phyloP scores from a whole-genome alignment of 192 early-diverging fungal species.

The Obelidium mucronatum region DNA sequence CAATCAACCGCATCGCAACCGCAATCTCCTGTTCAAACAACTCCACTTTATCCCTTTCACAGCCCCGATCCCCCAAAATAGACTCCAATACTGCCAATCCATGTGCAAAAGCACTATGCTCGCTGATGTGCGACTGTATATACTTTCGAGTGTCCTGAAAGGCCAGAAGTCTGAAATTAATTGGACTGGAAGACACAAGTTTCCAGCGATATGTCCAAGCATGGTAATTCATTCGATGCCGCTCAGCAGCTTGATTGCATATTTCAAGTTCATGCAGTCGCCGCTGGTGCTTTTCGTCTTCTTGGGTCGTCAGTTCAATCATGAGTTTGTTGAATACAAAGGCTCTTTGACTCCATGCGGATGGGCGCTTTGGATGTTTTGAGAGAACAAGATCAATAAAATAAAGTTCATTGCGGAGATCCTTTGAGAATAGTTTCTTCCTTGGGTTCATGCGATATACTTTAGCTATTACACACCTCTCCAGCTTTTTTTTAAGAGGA shows the following conservation, averaged over 20 bases:
- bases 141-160: not conserved
- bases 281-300: not conserved
- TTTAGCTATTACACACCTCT: no score
- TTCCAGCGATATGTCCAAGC: slow-evolving; percentile 37
- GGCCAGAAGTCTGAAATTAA: slow-evolving; percentile 19
- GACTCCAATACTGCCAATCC: slow-evolving; percentile 23
- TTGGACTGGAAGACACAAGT: not conserved
- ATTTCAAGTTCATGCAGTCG: slow-evolving; percentile 12
- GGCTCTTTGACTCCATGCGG: slow-evolving; percentile 24
- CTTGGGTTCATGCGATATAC: slow-evolving; percentile 1
- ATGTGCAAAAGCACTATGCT: slow-evolving; percentile 30
- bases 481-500: not conserved
- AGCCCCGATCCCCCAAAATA: not conserved
- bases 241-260: slow-evolving; percentile 22
- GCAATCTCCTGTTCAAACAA: not conserved
- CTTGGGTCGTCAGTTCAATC: not conserved
- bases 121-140: slow-evolving; percentile 25
- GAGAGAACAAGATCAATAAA: slow-evolving; percentile 27
- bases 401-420: no score
- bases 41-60: not conserved
- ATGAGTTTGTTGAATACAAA: slow-evolving; percentile 9
- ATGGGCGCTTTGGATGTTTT: slow-evolving; percentile 32
- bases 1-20: slow-evolving; percentile 21
- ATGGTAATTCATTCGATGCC: slow-evolving; percentile 37
- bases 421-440: slow-evolving; percentile 19